A percentile compares a stretch with the other conserved stretches of the same genome.
phyloP scores from a whole-genome alignment of 2,329 filamentous ascomycete genomes.

The Westerdykella aurantiaca region DNA sequence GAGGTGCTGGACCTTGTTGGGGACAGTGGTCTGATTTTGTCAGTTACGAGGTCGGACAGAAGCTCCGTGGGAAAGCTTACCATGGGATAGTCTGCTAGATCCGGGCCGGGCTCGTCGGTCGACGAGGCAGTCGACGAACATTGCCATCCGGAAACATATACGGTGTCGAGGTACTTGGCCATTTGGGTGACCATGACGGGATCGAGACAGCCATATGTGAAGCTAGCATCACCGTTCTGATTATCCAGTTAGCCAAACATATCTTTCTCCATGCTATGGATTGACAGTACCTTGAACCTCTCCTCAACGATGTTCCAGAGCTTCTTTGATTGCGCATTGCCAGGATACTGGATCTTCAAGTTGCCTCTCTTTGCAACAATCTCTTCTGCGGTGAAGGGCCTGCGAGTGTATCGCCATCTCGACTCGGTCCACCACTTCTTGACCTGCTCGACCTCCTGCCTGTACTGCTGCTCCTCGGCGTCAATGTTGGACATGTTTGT shows the following conservation, averaged over 20 bases:
- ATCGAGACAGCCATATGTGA: constrained; percentile 94
- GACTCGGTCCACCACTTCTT: constrained; percentile 93
- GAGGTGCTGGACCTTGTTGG: constrained; percentile 95
- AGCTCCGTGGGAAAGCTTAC: constrained; percentile 16
- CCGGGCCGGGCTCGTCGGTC: constrained; percentile 91
- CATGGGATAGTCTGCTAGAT: constrained; percentile 91
- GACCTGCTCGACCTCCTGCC: constrained; percentile 77
- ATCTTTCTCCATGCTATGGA: background rate
- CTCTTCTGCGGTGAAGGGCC: constrained; percentile 91
- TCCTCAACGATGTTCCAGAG: constrained; percentile 84
- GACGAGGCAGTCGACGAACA: constrained; percentile 93
- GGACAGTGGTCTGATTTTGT: constrained; percentile 73
- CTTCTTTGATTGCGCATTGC: constrained; percentile 87
- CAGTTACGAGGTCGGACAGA: background rate
- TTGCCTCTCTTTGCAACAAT: constrained; percentile 94
- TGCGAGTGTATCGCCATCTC: constrained; percentile 87
- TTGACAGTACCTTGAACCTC: constrained; percentile 65
- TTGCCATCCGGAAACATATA: constrained; percentile 99
- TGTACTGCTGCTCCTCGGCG: constrained; percentile 68
- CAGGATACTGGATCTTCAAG: constrained; percentile 84
- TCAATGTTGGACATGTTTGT: constrained; percentile 40
- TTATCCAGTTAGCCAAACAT: constrained; percentile 9
- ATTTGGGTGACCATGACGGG: constrained; percentile 99
- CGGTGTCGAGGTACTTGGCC: constrained; percentile 97
- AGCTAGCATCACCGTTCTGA: constrained; percentile 77